phyloP scores from a whole-genome alignment of 2,329 filamentous ascomycete species.

The Aspergillus pseudoglaucus region DNA sequence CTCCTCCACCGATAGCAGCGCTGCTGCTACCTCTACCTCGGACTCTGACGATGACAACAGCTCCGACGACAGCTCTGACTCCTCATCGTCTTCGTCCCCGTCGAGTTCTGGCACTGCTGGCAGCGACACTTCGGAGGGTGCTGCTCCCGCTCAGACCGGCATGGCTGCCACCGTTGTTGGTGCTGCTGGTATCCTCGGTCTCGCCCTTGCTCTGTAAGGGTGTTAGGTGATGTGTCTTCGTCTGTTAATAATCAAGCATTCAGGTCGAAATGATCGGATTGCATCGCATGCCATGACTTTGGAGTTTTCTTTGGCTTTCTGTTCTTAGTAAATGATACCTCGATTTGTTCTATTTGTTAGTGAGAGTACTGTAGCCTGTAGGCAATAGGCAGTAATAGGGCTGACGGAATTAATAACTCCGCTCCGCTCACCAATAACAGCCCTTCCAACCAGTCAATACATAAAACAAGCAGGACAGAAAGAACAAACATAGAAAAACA shows the following conservation, averaged over 20 bases:
- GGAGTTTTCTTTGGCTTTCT: background rate
- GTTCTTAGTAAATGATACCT: background rate
- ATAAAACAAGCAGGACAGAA: background rate
- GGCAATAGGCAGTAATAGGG: background rate
- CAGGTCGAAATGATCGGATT: background rate
- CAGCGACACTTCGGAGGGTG: constrained; percentile 6
- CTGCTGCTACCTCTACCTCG: constrained; percentile 4
- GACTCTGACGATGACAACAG: background rate
- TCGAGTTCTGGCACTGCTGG: constrained; percentile 2
- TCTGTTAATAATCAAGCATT: background rate
- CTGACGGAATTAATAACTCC: background rate
- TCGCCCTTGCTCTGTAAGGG: constrained; percentile 17
- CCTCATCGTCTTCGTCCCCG: constrained; percentile 1
- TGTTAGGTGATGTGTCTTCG: background rate
- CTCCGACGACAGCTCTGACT: too few relatives aligned
- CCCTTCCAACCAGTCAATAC: background rate
- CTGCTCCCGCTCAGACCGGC: constrained; percentile 13
- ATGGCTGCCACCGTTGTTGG: constrained; percentile 14
- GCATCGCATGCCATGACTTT: background rate
- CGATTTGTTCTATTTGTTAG: too few relatives aligned
- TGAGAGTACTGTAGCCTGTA: background rate
- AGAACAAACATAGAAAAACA: background rate
- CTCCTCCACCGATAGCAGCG: background rate
- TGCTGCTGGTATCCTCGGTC: constrained; percentile 16
- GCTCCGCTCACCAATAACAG: background rate